Conservation (phyloP, 2,329 filamentous ascomycete species). For the Daldinia sp. region DNA sequence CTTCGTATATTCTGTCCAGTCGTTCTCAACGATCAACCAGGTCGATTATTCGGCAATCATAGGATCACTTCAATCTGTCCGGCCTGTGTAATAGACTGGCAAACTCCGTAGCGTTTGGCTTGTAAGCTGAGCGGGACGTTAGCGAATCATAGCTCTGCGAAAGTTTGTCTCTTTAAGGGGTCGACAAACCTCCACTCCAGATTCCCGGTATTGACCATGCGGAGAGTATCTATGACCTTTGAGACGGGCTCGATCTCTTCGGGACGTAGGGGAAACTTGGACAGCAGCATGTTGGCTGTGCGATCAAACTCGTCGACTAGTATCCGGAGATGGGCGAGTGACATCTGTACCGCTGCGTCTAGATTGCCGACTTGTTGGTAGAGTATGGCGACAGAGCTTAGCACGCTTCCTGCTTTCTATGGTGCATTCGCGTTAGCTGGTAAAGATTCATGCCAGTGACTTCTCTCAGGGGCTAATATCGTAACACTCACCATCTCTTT, state of each 20-base stretch:
- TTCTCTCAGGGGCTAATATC: background rate
- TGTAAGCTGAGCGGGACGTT: constrained; percentile 27
- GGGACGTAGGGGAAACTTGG: constrained; percentile 6
- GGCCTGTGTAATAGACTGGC: constrained; percentile 21
- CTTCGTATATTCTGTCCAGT: background rate
- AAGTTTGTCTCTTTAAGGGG: background rate
- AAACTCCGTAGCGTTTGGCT: constrained; percentile 38
- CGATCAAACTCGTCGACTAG: constrained; percentile 39
- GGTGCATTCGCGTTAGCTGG: background rate
- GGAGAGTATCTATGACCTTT: constrained; percentile 35
- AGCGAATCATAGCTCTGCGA: background rate
- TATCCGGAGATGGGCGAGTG: constrained; percentile 36
- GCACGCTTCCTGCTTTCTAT: constrained; percentile 40
- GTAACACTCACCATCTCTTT: constrained; percentile 41
- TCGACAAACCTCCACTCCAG: constrained; percentile 42
- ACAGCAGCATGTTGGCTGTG: constrained; percentile 33
- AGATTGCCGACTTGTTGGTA: constrained; percentile 39
- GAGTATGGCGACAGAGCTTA: constrained; percentile 44
- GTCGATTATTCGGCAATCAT: constrained; percentile 12
- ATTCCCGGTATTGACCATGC: constrained; percentile 42
- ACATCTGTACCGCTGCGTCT: constrained; percentile 41
- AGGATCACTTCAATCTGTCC: constrained; percentile 37
- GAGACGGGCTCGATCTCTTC: constrained; percentile 34
- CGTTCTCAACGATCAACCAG: background rate
- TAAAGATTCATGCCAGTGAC: no score